Evolutionary conservation across 306 rosid species (phyloP).

Genomic region (Elaeagnus macrophylla): DNA sequence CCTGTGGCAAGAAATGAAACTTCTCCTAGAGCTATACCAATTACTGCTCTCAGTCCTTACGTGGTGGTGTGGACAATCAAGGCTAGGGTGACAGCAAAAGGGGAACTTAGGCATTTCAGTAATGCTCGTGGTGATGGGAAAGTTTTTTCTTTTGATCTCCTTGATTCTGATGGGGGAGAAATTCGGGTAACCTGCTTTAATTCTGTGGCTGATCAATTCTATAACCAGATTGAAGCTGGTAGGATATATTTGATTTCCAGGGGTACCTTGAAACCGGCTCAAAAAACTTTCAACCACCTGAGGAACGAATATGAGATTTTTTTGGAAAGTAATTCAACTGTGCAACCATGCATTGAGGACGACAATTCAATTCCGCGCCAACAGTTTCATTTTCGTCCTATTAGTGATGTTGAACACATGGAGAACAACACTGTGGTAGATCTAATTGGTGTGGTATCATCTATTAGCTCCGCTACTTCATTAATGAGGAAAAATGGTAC

Average conservation of each 20-base stretch:
- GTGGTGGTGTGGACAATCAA: slow-evolving; percentile 74
- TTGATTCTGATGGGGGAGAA: slow-evolving; percentile 74
- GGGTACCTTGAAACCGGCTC: slow-evolving; percentile 67
- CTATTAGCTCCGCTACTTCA: slow-evolving; percentile 53
- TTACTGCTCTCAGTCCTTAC: slow-evolving; percentile 69
- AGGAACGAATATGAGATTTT: slow-evolving; percentile 59
- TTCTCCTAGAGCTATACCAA: slow-evolving; percentile 65
- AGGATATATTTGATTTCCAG: slow-evolving; percentile 60
- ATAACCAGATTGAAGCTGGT: slow-evolving; percentile 61
- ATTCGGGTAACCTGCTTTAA: slow-evolving; percentile 88
- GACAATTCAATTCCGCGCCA: slow-evolving; percentile 59
- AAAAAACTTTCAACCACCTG: slow-evolving; percentile 61
- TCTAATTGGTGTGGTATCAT: slow-evolving; percentile 68
- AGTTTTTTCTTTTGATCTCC: slow-evolving; percentile 86
- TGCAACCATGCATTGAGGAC: slow-evolving; percentile 66
- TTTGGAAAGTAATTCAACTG: slow-evolving; percentile 44
- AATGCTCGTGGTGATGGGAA: slow-evolving; percentile 86
- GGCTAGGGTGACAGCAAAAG: slow-evolving; percentile 83
- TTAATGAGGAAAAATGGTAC: slow-evolving; percentile 75
- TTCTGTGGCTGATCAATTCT: slow-evolving; percentile 70
- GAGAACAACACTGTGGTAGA: slow-evolving; percentile 55
- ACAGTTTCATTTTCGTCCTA: slow-evolving; percentile 52
- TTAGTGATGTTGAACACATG: slow-evolving; percentile 55
- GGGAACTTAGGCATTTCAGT: slow-evolving; percentile 55
- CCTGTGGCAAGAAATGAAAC: slow-evolving; percentile 67